Evolutionary conservation across 768 basidiomycete species (phyloP), one percentile per base, ranked within the genome.

Genomic region (Rhizopogon vinicolor): DNA sequence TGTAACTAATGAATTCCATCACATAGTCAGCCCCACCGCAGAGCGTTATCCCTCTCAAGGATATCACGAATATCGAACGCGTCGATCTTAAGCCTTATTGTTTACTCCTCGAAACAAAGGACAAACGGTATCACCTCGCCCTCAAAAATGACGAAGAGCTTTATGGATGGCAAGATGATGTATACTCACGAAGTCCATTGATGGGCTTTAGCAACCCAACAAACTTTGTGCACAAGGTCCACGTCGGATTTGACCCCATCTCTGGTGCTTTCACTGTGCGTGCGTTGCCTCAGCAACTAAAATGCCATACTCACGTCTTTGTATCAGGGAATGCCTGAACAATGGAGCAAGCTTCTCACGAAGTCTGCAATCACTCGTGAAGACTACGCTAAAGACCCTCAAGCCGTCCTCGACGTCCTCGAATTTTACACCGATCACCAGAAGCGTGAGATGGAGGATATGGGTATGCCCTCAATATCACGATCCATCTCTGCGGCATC

Each of bases 371-470:
- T 99, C 71, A 99, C 96, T 2, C 89, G 92, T 53, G 96, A 99
- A 73, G 96, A 99, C 71, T 97, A 98, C 55, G 93, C 91, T 5
- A 91, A 90, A 67, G 90, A 99, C 65, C 96, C 96, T 0, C 96
- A 98, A 65, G 96, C 96, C 1, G 96, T 99, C 13, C 80, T 98
- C 16, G 96, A 98, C 58, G 96, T 97, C 1, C 85, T 99, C 58
- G 95, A 98, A 67, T 99, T 98, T 75, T 99, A 98, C 71, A 98
- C 95, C 12, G 93, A 96, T 69, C 91, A 93, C 63, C 93, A 96
- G 76, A 96, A 94, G 68, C 89, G 93, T n/a, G 93, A 96, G 68
- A 72, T 87, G 64, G 92, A 94, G 63, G 84, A 85, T 42, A 73
- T 80, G 65, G 63, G 57, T n/a, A 64, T 67, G 62, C 53, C 63